These are phyloP conservation scores for Xylogone sp. DNA, from an alignment of 2,329 filamentous ascomycete species.

Conservation along the genomic window DNA sequence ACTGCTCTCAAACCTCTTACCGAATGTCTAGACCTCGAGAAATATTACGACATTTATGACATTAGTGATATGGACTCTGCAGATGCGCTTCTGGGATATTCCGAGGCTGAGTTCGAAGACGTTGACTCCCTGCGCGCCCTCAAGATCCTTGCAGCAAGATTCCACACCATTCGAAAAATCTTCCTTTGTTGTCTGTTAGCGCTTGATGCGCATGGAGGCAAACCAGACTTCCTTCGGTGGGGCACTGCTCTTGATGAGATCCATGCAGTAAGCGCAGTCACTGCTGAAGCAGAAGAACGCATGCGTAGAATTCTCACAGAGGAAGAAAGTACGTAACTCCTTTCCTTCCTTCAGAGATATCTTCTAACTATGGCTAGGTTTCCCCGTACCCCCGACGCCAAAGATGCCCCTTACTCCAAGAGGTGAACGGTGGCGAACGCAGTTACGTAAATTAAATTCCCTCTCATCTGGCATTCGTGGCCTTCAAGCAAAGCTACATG, in stretches of 20 bases:
- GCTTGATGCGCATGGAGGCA: slow-evolving; percentile 76
- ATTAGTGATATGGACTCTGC: slow-evolving; percentile 69
- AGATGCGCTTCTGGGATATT: slow-evolving; percentile 63
- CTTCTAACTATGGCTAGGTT: slow-evolving; percentile 38
- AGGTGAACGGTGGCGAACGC: slow-evolving; percentile 80
- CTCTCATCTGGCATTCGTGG: slow-evolving; percentile 87
- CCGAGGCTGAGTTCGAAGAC: slow-evolving; percentile 68
- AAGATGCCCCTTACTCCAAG: slow-evolving; percentile 62
- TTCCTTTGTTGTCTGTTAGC: slow-evolving; percentile 87
- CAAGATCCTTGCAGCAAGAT: slow-evolving; percentile 75
- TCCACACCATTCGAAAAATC: slow-evolving; percentile 78
- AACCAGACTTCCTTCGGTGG: slow-evolving; percentile 75
- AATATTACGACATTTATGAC: slow-evolving; percentile 88
- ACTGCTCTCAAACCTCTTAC: slow-evolving; percentile 67
- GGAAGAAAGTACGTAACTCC: slow-evolving; percentile 64
- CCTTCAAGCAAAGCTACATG: slow-evolving; percentile 89
- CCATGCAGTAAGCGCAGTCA: slow-evolving; percentile 57
- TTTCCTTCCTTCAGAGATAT: slow-evolving; percentile 7
- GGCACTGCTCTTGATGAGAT: slow-evolving; percentile 74
- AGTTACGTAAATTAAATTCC: slow-evolving; percentile 82
- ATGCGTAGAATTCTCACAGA: slow-evolving; percentile 70
- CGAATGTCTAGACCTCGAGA: slow-evolving; percentile 78
- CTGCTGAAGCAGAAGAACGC: slow-evolving; percentile 58
- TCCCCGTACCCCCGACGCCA: slow-evolving; percentile 51
- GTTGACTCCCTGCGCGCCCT: slow-evolving; percentile 73